Base-by-base conservation (phyloP, 108 stramenopile species). In the Conticribra weissflogii region DNA sequence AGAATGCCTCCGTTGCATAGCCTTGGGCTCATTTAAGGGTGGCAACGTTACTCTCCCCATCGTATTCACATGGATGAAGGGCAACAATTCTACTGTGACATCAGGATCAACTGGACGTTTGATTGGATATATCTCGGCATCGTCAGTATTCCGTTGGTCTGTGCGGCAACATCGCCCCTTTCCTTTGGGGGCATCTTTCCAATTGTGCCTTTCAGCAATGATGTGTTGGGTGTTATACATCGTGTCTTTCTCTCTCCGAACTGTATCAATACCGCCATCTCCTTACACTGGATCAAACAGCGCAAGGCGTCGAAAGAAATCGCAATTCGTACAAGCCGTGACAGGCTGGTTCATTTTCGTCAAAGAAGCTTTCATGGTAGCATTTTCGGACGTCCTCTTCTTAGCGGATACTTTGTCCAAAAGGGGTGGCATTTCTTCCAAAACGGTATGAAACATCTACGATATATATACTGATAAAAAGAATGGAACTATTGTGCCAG, bases 221-320 rank as follows among this genome's bases (percentile, higher is more conserved):
- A 12, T 68, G 3, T 60, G 59, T 52, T 57, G 57, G 1, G 32
- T 70, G 34, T 36, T 60, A 25, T 60, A 70, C 49, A 29, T 60
- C 0, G 33, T 70, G 18, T 60, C 68, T 23, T 60, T 70, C 34
- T 58, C 59, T 14, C 59, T 70, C 29, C 30, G 46, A 19, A 59
- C 68, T 16, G 68, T 46, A 0, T 18, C 68, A 41, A 12, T 41
- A 41, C 12, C 36, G 12, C 8, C 12, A 3, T 31, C 59, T 45
- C 41, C 59, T 32, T 30, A 57, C 46, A 8, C 47, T 33, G 19
- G 19, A 12, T 9, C 50, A 31, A 52, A 33, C 12, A 28, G 45
- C 14, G 33, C 18, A 28, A 70, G 32, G 19, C 59, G 67, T 17
- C 46, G 28, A 33, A 59, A 70, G 31, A 45, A 48, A 22, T 52